Evolutionary conservation across 2,329 filamentous ascomycete genomes (phyloP).

Genomic region (Cercospora beticola): DNA sequence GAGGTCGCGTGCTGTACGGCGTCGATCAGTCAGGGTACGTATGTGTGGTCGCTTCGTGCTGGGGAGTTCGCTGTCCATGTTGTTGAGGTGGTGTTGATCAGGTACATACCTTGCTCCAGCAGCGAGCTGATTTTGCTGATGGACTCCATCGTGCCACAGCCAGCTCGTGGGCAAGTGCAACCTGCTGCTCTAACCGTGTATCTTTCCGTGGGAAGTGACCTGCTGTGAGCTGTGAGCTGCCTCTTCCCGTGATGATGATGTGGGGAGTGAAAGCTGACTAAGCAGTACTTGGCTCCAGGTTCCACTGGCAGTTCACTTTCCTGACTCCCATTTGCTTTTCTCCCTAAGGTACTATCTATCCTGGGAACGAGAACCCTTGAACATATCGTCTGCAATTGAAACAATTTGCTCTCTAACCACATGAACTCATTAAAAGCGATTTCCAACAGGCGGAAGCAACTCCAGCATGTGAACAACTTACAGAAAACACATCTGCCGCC

Average conservation of each 20-base stretch:
- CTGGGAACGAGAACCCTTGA: too few species aligned
- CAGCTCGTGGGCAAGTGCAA: slow-evolving; percentile 16
- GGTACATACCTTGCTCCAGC: slow-evolving; percentile 79
- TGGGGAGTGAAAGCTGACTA: neutral
- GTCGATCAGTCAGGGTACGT: neutral
- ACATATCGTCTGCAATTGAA: too few species aligned
- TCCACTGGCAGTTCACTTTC: too few species aligned
- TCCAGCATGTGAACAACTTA: too few species aligned
- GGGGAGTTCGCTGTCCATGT: slow-evolving; percentile 22
- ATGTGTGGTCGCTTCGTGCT: neutral
- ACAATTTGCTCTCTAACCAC: too few species aligned
- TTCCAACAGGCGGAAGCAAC: too few species aligned
- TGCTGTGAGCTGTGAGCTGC: neutral
- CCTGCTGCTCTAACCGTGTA: neutral
- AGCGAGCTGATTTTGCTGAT: slow-evolving; percentile 90
- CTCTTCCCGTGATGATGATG: neutral
- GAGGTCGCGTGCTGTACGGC: slow-evolving; percentile 76
- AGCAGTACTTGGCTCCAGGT: neutral
- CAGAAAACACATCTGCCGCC: too few species aligned
- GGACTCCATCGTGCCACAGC: slow-evolving; percentile 72
- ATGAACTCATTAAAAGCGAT: too few species aligned
- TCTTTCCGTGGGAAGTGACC: neutral
- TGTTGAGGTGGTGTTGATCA: slow-evolving; percentile 66
- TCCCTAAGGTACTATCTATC: too few species aligned
- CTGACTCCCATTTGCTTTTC: too few species aligned